Percentiles rank a stretch among this genome's conserved stretches.
Conservation (phyloP, 371 early-diverging fungal genomes). For the Synchytrium microbalum region DNA sequence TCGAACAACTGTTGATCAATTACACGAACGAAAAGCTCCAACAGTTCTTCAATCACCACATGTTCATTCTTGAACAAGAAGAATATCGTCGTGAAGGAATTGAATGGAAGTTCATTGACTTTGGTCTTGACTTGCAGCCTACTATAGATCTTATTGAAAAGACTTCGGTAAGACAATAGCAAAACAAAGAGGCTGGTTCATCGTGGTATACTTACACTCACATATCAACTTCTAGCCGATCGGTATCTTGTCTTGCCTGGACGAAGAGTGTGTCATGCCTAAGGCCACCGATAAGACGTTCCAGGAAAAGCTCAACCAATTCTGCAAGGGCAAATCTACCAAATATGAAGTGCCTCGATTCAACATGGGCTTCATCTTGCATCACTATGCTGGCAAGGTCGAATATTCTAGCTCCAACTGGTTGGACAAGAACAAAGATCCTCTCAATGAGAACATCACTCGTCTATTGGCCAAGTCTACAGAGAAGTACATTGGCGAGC, state of each 20-base stretch:
- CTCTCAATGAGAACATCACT: slow-evolving; percentile 95
- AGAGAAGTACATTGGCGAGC: slow-evolving; percentile 63
- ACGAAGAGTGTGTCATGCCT: slow-evolving; percentile 99
- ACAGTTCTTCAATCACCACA: slow-evolving; percentile 99
- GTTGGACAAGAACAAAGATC: slow-evolving; percentile 99
- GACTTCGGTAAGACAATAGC: slow-evolving; percentile 55
- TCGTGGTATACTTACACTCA: not conserved
- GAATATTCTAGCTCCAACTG: slow-evolving; percentile 94
- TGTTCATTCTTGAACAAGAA: slow-evolving; percentile 99
- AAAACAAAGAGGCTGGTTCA: not conserved
- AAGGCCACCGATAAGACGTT: slow-evolving; percentile 96
- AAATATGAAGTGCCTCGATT: slow-evolving; percentile 88
- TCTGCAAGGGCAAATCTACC: slow-evolving; percentile 80
- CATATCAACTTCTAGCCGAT: slow-evolving; percentile 59
- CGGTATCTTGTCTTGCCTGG: slow-evolving; percentile 95
- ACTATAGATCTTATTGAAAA: slow-evolving; percentile 98
- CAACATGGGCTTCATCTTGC: slow-evolving; percentile 85
- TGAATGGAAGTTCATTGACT: slow-evolving; percentile 98
- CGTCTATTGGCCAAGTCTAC: slow-evolving; percentile 76
- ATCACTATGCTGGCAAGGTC: slow-evolving; percentile 98
- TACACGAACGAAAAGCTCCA: slow-evolving; percentile 99
- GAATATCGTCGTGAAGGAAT: slow-evolving; percentile 96
- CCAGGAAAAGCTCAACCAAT: slow-evolving; percentile 80
- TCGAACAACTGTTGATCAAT: slow-evolving; percentile 99
- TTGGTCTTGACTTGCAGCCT: slow-evolving; percentile 98